Percentiles rank a stretch among this genome's conserved stretches.
Conservation (phyloP, 2,329 filamentous ascomycete species). For the Penicillium sp. region DNA sequence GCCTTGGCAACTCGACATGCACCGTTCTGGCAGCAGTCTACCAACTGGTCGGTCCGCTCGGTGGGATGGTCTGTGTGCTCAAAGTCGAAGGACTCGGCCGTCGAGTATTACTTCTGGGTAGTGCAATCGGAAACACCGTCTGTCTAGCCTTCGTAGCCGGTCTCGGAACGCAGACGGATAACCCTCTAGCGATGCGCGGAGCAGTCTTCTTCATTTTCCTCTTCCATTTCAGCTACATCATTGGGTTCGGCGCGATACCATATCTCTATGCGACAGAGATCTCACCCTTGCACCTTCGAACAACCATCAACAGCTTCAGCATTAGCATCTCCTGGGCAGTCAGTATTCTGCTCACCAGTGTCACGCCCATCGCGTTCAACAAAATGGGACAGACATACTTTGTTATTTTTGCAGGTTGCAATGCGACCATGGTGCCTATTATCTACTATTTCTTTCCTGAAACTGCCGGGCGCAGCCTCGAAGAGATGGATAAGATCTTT, state of each 20-base stretch:
- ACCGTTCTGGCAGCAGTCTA: slow-evolving; percentile 21
- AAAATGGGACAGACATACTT: slow-evolving; percentile 22
- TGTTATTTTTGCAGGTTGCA: slow-evolving; percentile 20
- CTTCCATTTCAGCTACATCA: slow-evolving; percentile 25
- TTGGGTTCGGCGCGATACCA: slow-evolving; percentile 25
- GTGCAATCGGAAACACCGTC: slow-evolving; percentile 18
- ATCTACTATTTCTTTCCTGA: slow-evolving; percentile 24
- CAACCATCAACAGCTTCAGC: slow-evolving; percentile 25
- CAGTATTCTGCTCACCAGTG: slow-evolving; percentile 21
- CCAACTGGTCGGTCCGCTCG: slow-evolving; percentile 22
- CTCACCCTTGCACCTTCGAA: slow-evolving; percentile 21
- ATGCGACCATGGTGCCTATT: slow-evolving; percentile 16
- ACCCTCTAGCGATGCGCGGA: slow-evolving; percentile 16
- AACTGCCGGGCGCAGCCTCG: slow-evolving; percentile 22
- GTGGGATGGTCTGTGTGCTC: slow-evolving; percentile 19
- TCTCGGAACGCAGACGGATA: slow-evolving; percentile 16
- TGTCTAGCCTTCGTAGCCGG: slow-evolving; percentile 19
- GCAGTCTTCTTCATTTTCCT: slow-evolving; percentile 25
- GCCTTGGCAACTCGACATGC: slow-evolving; percentile 17
- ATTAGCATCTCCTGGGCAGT: slow-evolving; percentile 23
- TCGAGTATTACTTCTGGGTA: slow-evolving; percentile 19
- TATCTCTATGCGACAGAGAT: slow-evolving; percentile 24
- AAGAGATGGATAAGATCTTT: slow-evolving; percentile 26
- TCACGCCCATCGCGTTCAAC: slow-evolving; percentile 24
- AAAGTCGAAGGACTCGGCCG: slow-evolving; percentile 20